These are phyloP conservation scores for Metrosideros polymorpha DNA, from an alignment of 441 rosid genomes.

Conservation along the genomic window DNA sequence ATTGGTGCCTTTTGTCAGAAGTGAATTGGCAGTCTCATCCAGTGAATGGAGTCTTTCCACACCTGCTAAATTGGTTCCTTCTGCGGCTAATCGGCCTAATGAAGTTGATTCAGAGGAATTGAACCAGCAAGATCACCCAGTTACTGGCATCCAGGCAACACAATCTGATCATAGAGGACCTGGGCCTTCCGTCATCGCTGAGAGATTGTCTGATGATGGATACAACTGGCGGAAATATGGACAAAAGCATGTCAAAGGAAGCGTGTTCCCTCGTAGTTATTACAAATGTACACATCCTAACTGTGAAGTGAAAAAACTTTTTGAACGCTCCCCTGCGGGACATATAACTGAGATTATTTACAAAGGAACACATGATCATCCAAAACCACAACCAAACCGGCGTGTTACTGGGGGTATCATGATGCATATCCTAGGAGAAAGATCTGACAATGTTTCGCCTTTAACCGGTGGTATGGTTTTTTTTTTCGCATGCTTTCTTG, in stretches of 20 bases:
- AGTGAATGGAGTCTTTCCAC: conserved; percentile 45
- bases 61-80: conserved; percentile 29
- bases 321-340: conserved; percentile 89
- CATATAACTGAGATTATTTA: conserved; percentile 83
- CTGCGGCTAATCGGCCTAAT: conserved; percentile 33
- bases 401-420: conserved; percentile 53
- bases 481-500: neutral
- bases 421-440: conserved; percentile 62
- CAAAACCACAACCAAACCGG: conserved; percentile 86
- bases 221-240: conserved; percentile 98
- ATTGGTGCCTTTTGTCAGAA: conserved; percentile 31
- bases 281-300: conserved; percentile 98
- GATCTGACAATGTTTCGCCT: conserved; percentile 40
- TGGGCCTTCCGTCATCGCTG: conserved; percentile 25
- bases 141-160: conserved; percentile 22
- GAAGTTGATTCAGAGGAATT: conserved; percentile 55
- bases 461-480: conserved; percentile 44
- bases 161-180: conserved; percentile 53
- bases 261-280: conserved; percentile 95
- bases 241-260: conserved; percentile 93
- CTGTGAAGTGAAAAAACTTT: conserved; percentile 93
- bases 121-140: conserved; percentile 33
- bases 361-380: conserved; percentile 95
- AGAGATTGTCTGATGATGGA: conserved; percentile 63
- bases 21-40: conserved; percentile 56